phyloP scores from a whole-genome alignment of 2,329 filamentous ascomycete species.

The Magnaporthales sp. region DNA sequence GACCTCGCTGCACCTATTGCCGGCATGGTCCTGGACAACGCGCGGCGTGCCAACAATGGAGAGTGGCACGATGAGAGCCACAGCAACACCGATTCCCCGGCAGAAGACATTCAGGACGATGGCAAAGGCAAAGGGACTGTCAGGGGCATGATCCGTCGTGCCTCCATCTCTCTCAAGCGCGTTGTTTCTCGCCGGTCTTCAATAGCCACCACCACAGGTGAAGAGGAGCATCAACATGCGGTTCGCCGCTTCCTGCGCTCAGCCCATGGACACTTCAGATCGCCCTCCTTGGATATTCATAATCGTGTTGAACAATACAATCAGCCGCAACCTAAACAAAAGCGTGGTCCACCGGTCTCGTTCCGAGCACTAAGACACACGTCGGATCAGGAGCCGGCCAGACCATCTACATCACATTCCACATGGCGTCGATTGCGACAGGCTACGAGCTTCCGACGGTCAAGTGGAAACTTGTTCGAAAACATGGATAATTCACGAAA shows the following conservation, averaged over 20 bases:
- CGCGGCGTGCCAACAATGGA: constrained; percentile 7
- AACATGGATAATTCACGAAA: constrained; percentile 28
- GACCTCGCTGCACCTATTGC: constrained; percentile 17
- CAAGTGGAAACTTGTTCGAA: constrained; percentile 23
- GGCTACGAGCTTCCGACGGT: constrained; percentile 38
- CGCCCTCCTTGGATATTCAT: not conserved
- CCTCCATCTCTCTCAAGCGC: constrained; percentile 43
- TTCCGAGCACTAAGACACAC: not conserved
- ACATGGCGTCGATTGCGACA: constrained; percentile 44
- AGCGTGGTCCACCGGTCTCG: not conserved
- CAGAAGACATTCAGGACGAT: not conserved
- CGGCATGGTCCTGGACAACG: constrained; percentile 20
- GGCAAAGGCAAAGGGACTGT: constrained; percentile 23
- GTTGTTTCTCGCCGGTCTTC: constrained; percentile 42
- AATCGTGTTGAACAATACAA: not conserved
- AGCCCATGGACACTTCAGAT: constrained; percentile 19
- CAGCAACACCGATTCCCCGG: constrained; percentile 9
- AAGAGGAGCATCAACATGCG: constrained; percentile 16
- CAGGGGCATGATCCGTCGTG: constrained; percentile 44
- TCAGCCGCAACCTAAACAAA: constrained; percentile 10
- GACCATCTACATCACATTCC: constrained; percentile 39
- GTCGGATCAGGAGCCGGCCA: constrained; percentile 7
- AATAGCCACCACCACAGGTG: constrained; percentile 20
- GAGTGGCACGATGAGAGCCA: not conserved
- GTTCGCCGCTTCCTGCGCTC: constrained; percentile 10